Conservation (phyloP, 441 rosid genomes). For the Geranium incanum region DNA sequence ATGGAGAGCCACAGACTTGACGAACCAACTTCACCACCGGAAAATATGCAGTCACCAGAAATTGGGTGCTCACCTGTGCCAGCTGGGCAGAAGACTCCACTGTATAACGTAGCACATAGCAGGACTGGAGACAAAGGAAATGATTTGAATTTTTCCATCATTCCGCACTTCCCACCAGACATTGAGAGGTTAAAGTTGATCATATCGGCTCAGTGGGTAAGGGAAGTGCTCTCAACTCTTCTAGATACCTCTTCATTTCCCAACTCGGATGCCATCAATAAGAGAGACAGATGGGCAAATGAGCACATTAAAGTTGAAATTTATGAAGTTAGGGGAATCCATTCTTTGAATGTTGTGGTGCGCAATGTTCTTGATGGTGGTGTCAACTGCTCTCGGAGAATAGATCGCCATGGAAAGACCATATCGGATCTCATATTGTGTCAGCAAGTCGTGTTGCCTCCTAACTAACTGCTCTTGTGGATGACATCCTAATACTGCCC, state of each 20-base stretch:
- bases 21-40: constrained; percentile 8
- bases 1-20: constrained; percentile 15
- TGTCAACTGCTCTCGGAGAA: constrained; percentile 84
- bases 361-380: constrained; percentile 80
- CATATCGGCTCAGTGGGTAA: constrained; percentile 68
- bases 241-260: constrained; percentile 40
- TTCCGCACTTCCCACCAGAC: constrained; percentile 60
- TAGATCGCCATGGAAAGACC: constrained; percentile 81
- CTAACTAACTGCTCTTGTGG: background rate
- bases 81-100: constrained; percentile 46
- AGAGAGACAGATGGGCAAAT: constrained; percentile 30
- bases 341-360: constrained; percentile 63
- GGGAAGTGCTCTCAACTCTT: constrained; percentile 47
- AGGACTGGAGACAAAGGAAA: constrained; percentile 89
- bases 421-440: constrained; percentile 63
- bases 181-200: constrained; percentile 50
- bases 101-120: constrained; percentile 63
- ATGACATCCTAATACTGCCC: no score
- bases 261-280: constrained; percentile 24
- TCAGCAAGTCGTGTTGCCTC: constrained; percentile 56
- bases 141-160: constrained; percentile 70
- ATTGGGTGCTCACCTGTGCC: constrained; percentile 40
- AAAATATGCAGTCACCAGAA: constrained; percentile 15
- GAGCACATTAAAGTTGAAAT: constrained; percentile 52
- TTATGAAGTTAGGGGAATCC: constrained; percentile 61